Evolutionary conservation across 2,329 filamentous ascomycete species (phyloP).

Genomic region (Colletotrichum salicis): DNA sequence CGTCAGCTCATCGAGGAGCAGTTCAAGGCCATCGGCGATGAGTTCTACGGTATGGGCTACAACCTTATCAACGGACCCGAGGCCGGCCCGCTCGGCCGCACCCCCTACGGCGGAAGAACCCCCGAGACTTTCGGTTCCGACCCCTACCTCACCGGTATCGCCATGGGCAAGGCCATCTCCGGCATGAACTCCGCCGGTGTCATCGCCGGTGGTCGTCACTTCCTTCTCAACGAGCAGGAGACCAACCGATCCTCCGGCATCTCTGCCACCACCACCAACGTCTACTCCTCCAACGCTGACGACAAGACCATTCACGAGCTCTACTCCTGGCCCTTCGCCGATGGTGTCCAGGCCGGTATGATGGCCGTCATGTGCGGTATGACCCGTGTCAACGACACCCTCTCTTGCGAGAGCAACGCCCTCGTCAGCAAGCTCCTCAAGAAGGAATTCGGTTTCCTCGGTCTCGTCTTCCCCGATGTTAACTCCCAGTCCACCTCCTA

Average conservation of each 20-base stretch:
- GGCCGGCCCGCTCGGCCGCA: conserved; percentile 47
- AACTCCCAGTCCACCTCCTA: conserved; percentile 65
- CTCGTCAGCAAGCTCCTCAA: conserved; percentile 6
- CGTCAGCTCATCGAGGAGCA: conserved; percentile 33
- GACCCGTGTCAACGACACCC: conserved; percentile 62
- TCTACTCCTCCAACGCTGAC: conserved; percentile 59
- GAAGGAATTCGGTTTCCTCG: conserved; percentile 18
- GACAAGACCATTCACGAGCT: conserved; percentile 45
- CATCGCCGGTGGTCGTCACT: conserved; percentile 68
- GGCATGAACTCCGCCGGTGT: conserved; percentile 68
- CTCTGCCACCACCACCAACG: conserved; percentile 63
- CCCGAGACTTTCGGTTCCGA: conserved; percentile 70
- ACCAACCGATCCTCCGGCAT: conserved; percentile 65
- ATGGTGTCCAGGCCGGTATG: conserved; percentile 64
- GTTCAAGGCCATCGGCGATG: conserved; percentile 33
- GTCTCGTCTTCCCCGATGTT: conserved; percentile 41
- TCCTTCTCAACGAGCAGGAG: conserved; percentile 71
- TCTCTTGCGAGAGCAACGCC: conserved; percentile 11
- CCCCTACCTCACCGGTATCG: conserved; percentile 66
- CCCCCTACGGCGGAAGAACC: conserved; percentile 66
- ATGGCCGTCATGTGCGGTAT: conserved; percentile 65
- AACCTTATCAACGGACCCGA: conserved; percentile 35
- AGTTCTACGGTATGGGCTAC: conserved; percentile 37
- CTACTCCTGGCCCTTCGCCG: conserved; percentile 52
- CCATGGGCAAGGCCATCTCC: conserved; percentile 62